phyloP scores from a whole-genome alignment of 768 basidiomycete genomes.

The Leccinum variicolor region DNA sequence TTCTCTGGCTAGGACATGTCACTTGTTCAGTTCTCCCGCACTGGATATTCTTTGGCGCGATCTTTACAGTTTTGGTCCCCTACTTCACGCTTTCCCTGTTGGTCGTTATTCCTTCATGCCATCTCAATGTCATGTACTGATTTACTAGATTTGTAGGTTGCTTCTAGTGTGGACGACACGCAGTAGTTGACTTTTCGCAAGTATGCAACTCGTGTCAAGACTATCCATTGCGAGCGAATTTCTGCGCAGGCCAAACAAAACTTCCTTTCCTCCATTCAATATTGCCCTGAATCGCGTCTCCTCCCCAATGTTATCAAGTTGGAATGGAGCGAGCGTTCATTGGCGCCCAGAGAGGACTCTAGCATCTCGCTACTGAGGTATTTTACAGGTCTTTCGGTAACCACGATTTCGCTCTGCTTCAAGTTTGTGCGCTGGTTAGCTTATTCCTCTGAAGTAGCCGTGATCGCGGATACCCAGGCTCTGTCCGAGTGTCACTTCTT shows the following conservation, averaged over 20 bases:
- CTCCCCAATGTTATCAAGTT: slow-evolving; percentile 25
- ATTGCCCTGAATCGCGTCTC: slow-evolving; percentile 10
- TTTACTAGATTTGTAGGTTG: neutral
- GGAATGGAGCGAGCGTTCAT: no score
- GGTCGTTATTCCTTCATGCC: neutral
- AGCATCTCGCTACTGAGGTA: slow-evolving; percentile 13
- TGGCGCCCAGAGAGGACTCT: slow-evolving; percentile 5
- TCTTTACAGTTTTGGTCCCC: slow-evolving; percentile 8
- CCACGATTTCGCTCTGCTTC: slow-evolving; percentile 12
- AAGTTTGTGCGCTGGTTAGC: slow-evolving; percentile 12
- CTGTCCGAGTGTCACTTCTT: slow-evolving; percentile 22
- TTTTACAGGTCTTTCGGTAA: slow-evolving; percentile 10
- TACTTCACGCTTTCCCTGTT: slow-evolving; percentile 3
- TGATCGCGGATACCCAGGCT: slow-evolving; percentile 10
- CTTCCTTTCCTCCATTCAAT: slow-evolving; percentile 9
- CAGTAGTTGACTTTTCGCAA: slow-evolving; percentile 17
- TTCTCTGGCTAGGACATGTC: slow-evolving; percentile 13
- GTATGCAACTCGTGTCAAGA: slow-evolving; percentile 24
- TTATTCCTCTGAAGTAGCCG: slow-evolving; percentile 10
- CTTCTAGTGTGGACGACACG: slow-evolving; percentile 3
- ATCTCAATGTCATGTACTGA: neutral
- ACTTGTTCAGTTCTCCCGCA: slow-evolving; percentile 11
- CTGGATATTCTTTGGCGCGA: slow-evolving; percentile 13
- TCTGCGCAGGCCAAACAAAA: neutral
- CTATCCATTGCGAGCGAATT: slow-evolving; percentile 1